Conservation (phyloP, 768 basidiomycete genomes). For the Trametes cinnabarina region DNA sequence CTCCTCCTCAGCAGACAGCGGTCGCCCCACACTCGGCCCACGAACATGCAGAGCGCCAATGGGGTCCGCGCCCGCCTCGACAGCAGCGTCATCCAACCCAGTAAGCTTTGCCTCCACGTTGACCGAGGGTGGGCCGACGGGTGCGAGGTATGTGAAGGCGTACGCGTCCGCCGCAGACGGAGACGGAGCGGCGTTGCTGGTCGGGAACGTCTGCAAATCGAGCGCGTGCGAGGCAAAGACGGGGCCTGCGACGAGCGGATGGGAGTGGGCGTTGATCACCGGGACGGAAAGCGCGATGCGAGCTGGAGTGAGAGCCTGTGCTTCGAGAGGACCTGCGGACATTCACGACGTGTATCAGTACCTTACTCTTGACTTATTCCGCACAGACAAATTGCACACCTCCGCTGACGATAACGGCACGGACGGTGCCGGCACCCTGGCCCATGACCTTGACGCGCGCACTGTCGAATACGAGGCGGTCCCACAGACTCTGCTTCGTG, state of each 20-base stretch:
- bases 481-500: constrained; percentile 81
- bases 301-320: constrained; percentile 53
- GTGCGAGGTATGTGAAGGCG: constrained; percentile 41
- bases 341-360: too few relatives aligned
- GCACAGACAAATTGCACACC: constrained; percentile 45
- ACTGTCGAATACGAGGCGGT: constrained; percentile 69
- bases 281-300: constrained; percentile 78
- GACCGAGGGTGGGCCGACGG: constrained; percentile 77
- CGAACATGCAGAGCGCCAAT: constrained; percentile 58
- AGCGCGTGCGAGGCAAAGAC: constrained; percentile 80
- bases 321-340: constrained; percentile 47
- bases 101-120: constrained; percentile 84
- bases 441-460: constrained; percentile 63
- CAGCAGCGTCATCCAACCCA: constrained; percentile 58
- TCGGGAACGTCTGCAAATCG: constrained; percentile 75
- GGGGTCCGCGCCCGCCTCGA: constrained; percentile 70
- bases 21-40: constrained; percentile 70
- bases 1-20: constrained; percentile 43
- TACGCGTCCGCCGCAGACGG: constrained; percentile 31
- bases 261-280: constrained; percentile 60
- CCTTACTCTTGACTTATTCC: too few relatives aligned
- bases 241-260: constrained; percentile 69
- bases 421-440: constrained; percentile 56
- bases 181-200: constrained; percentile 1
- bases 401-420: constrained; percentile 70